phyloP scores from a whole-genome alignment of 805 yeast species.

The Candida morakotiae region DNA sequence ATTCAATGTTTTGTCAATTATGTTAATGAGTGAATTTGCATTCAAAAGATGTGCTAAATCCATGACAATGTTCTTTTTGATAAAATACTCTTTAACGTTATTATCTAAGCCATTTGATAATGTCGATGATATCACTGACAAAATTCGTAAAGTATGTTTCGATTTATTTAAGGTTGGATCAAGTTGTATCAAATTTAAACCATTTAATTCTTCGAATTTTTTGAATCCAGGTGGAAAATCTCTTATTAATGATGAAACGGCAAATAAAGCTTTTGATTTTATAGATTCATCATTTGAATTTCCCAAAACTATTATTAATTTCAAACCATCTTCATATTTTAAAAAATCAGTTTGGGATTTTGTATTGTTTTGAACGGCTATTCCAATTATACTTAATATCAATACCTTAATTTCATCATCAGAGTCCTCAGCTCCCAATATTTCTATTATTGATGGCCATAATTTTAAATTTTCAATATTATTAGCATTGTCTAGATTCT shows the following conservation, averaged over 20 bases:
- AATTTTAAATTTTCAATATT: constrained; percentile 77
- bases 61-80: constrained; percentile 27
- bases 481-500: constrained; percentile 91
- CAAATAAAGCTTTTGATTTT: constrained; percentile 67
- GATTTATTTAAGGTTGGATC: neutral
- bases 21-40: constrained; percentile 39
- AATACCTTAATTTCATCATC: constrained; percentile 38
- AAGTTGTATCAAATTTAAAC: constrained; percentile 52
- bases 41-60: constrained; percentile 28
- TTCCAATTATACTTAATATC: constrained; percentile 76
- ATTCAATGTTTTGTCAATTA: constrained; percentile 55
- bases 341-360: constrained; percentile 66
- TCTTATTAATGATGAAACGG: constrained; percentile 68
- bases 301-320: constrained; percentile 42
- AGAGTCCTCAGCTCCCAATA: constrained; percentile 39
- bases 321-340: constrained; percentile 46
- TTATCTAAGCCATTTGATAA: constrained; percentile 48
- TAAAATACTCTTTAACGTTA: constrained; percentile 37
- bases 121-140: constrained; percentile 58
- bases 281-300: constrained; percentile 25
- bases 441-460: constrained; percentile 69
- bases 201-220: constrained; percentile 52
- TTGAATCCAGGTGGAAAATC: constrained; percentile 58
- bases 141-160: constrained; percentile 49
- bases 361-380: constrained; percentile 90